Base-by-base conservation (phyloP, 345 rosid genomes). In the Gossypium stocksii region DNA sequence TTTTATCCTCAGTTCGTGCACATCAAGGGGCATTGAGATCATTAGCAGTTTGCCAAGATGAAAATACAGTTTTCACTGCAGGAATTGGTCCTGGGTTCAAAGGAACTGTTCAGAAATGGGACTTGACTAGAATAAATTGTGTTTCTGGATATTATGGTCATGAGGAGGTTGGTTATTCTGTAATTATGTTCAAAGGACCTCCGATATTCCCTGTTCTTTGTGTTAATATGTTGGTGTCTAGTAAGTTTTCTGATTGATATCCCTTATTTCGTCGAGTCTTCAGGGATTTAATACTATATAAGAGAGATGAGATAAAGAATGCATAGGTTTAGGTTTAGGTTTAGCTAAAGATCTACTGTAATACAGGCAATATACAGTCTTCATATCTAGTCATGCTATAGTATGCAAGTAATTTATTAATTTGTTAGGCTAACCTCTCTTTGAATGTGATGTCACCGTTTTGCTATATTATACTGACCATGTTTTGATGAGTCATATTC, bases 31-130 rank as follows among this genome's bases (percentile, higher is more conserved):
- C 91, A 68, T 69, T 93, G 79, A 88, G 96, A 85, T 89, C 93
- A 74, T 79, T 91, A 78, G 94, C 94, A 29, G 93, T 88, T 81
- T 83, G 87, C 76, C 89, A 86, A 80, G 96, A 93, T 82, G 98
- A 93, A 79, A 84, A 87, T 84, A 86, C 88, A 44, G 87, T 91
- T 81, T 91, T 89, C 80, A 91, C 97, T 75, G 94, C 98, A 77
- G 97, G 98, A 29, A 84, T 84, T 73, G 93, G 94, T 84, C 89
- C 94, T 73, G 98, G 97, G 72, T 93, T 88, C 80, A 91, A 87
- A 83, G 98, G 98, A 79, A 91, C 91, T 52, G 91, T 93, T 62
- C 96, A 88, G 80, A 93, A 88, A 84, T 93, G 98, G 97, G 98
- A 93, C 71, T 88, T 93, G 72, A 79, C 90, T 49, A 89, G 90